Conservation (phyloP, 768 basidiomycete genomes). For the Tricholoma matsutake region DNA sequence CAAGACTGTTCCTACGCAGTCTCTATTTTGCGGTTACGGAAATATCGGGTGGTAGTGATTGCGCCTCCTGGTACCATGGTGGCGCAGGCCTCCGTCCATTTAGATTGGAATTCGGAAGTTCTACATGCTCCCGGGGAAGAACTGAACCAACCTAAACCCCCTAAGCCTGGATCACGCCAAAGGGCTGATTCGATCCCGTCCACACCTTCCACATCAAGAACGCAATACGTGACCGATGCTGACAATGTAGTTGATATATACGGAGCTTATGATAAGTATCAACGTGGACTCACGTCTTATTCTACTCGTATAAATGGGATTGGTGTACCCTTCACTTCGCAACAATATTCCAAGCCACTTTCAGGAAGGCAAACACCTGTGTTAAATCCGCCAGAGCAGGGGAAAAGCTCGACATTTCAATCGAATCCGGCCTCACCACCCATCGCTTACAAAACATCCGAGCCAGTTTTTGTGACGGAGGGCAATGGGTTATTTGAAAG, state of each 20-base stretch:
- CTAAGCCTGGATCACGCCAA: not conserved
- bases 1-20: conserved; percentile 42
- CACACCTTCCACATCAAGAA: conserved; percentile 6
- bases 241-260: conserved; percentile 4
- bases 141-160: not conserved
- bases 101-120: conserved; percentile 45
- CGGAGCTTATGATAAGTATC: conserved; percentile 2
- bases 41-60: conserved; percentile 37
- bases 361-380: conserved; percentile 3
- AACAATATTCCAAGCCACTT: not conserved
- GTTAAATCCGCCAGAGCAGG: conserved; percentile 8
- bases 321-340: not conserved
- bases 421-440: conserved; percentile 16
- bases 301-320: conserved; percentile 1
- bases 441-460: conserved; percentile 1
- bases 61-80: conserved; percentile 34
- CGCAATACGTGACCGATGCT: not conserved
- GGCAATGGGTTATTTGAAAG: conserved; percentile 13
- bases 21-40: conserved; percentile 37
- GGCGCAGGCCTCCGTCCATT: conserved; percentile 43
- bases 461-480: conserved; percentile 13
- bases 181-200: conserved; percentile 4
- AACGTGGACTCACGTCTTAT: not conserved
- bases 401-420: conserved; percentile 13
- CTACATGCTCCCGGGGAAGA: conserved; percentile 20